Evolutionary conservation across 2,329 filamentous ascomycete genomes (phyloP), one percentile per base, ranked within the genome.

Genomic region (Cryphonectria japonica): DNA sequence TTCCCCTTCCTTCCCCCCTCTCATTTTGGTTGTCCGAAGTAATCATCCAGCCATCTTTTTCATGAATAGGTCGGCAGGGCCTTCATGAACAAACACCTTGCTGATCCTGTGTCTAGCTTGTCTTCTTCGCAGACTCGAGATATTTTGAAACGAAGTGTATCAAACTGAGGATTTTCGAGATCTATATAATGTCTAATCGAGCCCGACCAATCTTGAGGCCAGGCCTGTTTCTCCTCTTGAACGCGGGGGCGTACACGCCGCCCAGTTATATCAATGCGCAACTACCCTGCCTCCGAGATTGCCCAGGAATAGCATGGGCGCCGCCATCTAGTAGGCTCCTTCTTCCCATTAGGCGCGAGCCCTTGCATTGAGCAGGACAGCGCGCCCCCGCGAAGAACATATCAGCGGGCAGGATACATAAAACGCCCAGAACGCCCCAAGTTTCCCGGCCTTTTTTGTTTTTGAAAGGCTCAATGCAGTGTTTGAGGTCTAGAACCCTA

Each of bases 381-480:
- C 13, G 41, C 26, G 34, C 16, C 11, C 26, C 37, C 37, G 37
- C 11, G 2, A n/a, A 11, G 22, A 32, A 65, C 32, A 41, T 13
- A 29, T 32, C n/a, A 41, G 19, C 19, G 43, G 43, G 43, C 39
- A 50, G 19, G 22, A 65, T 50, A 16, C 43, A 41, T 43, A 68
- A 68, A 68, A 63, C 67, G 67, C 67, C 67, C 67, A 37, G 43
- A 39, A 39, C 43, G 59, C 59, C 67, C 37, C 67, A 29, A 22
- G 3, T 8, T 29, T 34, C 39, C 63, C 43, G 29, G 14, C 43
- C 63, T 14, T 37, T 22, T 50, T 50, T 7, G 37, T 22, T 19
- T 46, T 16, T 6, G 41, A 22, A 50, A 50, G 63, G 37, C 63
- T 54, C 57, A 37, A 68, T 68, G 67, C 67, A 62, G 60, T 61